Evolutionary conservation across 2,329 filamentous ascomycete species (phyloP), one percentile per base, ranked within the genome.

Genomic region (Claviceps maximensis): DNA sequence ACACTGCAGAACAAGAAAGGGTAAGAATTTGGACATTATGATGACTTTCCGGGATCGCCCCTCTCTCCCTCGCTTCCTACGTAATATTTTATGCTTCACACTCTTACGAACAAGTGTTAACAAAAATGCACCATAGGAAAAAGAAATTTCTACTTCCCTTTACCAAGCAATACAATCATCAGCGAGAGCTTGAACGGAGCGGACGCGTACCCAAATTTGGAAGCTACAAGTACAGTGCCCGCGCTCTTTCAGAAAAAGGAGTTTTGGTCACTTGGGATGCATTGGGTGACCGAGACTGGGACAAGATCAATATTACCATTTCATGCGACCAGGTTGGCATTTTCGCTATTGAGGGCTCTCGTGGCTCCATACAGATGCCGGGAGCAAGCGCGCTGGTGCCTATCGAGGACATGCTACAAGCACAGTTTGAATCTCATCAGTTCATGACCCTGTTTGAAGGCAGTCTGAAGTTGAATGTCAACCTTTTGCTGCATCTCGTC

Each of bases 91-190:
- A 13, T 42, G 13, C 19, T 21, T 21, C 21, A 41, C 21, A 42
- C n/a, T 42, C 40, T 42, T 21, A 21, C 4, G 42, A 27, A 8
- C 5, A 45, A 45, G 8, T 19, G 23, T 19, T 48, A 38, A 48
- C 47, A 6, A 36, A 23, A 12, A 38, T 44, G 4, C 13, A n/a
- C 36, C 48, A 61, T 60, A 83, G 85, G 57, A 94, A 94, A 73
- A 95, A 94, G 69, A 82, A 86, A 51, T 96, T 96, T 76, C 78
- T 96, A 53, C 79, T 98, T 67, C 93, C 93, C 15, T 98, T 98
- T 68, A 96, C 91, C 25, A 95, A 95, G 65, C 93, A 98, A 69
- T 98, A 95, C 80, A 95, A 96, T 69, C 93, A 98, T 70, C 89
- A 97, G 72, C 85, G 89, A 59, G 93, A 98, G 71, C 83, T 98